Conservation (phyloP, 306 rosid species). For the Dryas drummondii region DNA sequence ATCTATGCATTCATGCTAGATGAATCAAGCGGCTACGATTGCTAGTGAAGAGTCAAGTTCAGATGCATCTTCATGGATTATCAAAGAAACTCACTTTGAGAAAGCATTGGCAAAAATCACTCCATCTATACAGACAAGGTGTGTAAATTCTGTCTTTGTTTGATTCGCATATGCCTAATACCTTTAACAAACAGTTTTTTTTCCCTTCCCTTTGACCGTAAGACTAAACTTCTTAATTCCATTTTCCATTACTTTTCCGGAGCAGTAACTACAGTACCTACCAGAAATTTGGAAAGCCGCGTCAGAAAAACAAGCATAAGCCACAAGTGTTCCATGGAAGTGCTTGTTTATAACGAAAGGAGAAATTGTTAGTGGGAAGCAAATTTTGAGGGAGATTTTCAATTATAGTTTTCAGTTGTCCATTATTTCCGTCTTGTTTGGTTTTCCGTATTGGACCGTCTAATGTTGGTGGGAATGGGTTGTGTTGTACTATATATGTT, state of each 20-base stretch:
- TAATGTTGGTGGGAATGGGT: too few species aligned
- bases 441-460: too few species aligned
- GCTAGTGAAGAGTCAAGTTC: conserved; percentile 39
- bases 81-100: conserved; percentile 21
- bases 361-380: too few species aligned
- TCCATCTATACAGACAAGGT: conserved; percentile 22
- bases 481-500: too few species aligned
- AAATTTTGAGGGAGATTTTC: too few species aligned
- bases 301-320: too few species aligned
- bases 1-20: conserved; percentile 28
- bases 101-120: conserved; percentile 10
- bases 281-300: conserved; percentile 2
- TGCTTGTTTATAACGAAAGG: too few species aligned
- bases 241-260: neutral
- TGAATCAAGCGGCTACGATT: conserved; percentile 49
- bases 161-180: neutral
- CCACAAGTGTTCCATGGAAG: too few species aligned
- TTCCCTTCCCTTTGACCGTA: neutral
- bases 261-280: conserved; percentile 23
- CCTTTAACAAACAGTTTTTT: neutral
- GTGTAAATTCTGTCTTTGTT: neutral
- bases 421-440: too few species aligned
- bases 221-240: neutral
- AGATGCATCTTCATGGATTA: neutral
- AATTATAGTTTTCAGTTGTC: too few species aligned